These are phyloP conservation scores for Arthrinium phaeospermum DNA, from an alignment of 2,329 filamentous ascomycete species.

Conservation along the genomic window DNA sequence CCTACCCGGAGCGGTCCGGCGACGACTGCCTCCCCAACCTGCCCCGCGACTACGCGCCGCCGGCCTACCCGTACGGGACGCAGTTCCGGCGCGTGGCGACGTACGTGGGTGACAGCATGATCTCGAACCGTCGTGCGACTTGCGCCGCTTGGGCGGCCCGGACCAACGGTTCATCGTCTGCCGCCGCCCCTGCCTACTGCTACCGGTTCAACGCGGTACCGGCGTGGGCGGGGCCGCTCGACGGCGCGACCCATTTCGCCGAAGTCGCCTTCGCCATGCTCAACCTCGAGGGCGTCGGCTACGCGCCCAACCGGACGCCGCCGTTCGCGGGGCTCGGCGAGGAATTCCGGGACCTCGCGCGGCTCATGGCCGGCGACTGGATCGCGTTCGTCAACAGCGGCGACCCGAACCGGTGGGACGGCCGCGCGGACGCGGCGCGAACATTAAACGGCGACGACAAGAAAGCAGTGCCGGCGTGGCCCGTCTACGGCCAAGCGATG, in stretches of 20 bases:
- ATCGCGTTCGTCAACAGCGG: constrained; percentile 52
- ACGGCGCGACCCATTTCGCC: constrained; percentile 46
- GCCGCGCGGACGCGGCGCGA: neutral
- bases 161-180: no score
- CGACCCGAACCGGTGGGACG: constrained; percentile 45
- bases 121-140: constrained; percentile 58
- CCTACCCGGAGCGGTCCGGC: neutral
- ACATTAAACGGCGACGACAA: neutral
- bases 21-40: neutral
- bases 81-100: constrained; percentile 23
- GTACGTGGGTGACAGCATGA: constrained; percentile 61
- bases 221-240: constrained; percentile 33
- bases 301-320: constrained; percentile 34
- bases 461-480: neutral
- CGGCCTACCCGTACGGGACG: constrained; percentile 22
- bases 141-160: constrained; percentile 59
- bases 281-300: constrained; percentile 55
- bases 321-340: constrained; percentile 49
- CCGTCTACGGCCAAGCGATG: neutral
- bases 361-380: constrained; percentile 58
- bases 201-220: constrained; percentile 53
- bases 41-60: constrained; percentile 20
- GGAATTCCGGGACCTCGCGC: constrained; percentile 48
- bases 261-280: constrained; percentile 61
- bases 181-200: constrained; percentile 64